Evolutionary conservation across 805 yeast species (phyloP).

Genomic region (Kodamaea lidongshanica): DNA sequence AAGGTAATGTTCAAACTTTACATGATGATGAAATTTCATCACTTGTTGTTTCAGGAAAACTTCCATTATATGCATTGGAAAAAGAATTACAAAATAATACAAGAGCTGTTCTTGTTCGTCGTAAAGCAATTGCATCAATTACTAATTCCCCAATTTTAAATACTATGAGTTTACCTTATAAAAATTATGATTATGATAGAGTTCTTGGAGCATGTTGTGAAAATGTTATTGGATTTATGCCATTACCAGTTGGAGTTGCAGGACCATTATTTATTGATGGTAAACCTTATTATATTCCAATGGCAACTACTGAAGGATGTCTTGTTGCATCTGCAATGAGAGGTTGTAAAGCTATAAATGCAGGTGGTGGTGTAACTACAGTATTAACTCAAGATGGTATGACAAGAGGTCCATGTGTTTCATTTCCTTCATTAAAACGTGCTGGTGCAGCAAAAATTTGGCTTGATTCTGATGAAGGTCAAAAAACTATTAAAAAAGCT

Average conservation of each 20-base stretch:
- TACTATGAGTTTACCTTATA: conserved; percentile 67
- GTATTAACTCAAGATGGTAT: conserved; percentile 94
- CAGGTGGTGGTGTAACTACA: conserved; percentile 93
- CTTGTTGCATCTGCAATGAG: conserved; percentile 97
- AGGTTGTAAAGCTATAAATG: conserved; percentile 96
- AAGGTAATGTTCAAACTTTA: conserved; percentile 63
- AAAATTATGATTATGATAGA: conserved; percentile 83
- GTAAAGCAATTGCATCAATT: conserved; percentile 80
- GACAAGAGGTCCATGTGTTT: conserved; percentile 99
- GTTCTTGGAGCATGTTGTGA: conserved; percentile 99
- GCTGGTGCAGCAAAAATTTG: conserved; percentile 94
- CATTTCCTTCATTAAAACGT: conserved; percentile 73
- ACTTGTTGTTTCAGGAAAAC: conserved; percentile 65
- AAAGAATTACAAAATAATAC: conserved; percentile 83
- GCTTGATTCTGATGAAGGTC: conserved; percentile 96
- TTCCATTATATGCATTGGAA: conserved; percentile 91
- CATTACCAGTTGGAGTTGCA: conserved; percentile 95
- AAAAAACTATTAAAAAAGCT: conserved; percentile 70
- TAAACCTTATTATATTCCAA: conserved; percentile 82
- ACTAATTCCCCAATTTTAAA: conserved; percentile 79
- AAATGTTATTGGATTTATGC: conserved; percentile 94
- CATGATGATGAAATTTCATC: conserved; percentile 67
- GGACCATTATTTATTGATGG: conserved; percentile 95
- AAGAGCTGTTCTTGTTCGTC: conserved; percentile 90
- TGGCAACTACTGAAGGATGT: conserved; percentile 99